Conservation (phyloP, 129 eudicot species). For the Tanacetum coccineum region DNA sequence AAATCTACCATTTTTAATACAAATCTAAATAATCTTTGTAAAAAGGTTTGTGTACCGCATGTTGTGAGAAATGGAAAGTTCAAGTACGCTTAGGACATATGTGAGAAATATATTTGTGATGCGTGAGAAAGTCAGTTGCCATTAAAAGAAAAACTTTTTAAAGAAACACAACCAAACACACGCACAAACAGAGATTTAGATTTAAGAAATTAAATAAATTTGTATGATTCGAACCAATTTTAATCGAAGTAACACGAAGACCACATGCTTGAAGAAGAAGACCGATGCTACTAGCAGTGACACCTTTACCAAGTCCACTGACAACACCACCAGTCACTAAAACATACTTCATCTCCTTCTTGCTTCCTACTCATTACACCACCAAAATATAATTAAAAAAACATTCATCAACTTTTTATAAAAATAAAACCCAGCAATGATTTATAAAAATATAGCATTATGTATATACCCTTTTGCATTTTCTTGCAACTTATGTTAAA, state of each 20-base stretch:
- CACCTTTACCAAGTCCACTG: constrained; percentile 92
- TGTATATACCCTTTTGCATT: constrained; percentile 29
- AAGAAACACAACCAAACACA: neutral
- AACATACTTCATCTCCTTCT: constrained; percentile 62
- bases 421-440: neutral
- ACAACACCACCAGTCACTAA: constrained; percentile 89
- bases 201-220: neutral
- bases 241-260: constrained; percentile 81
- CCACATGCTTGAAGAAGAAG: constrained; percentile 82
- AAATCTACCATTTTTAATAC: neutral
- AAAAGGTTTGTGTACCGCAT: no score
- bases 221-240: constrained; percentile 51
- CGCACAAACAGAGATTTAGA: constrained; percentile 18
- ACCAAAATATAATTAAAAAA: neutral
- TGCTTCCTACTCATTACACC: constrained; percentile 25
- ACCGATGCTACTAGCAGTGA: constrained; percentile 90
- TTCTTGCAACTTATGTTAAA: neutral
- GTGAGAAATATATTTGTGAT: no score
- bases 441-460: neutral
- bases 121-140: no score
- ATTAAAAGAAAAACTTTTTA: no score
- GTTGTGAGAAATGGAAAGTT: no score
- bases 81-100: no score
- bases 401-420: neutral
- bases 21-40: neutral